Conservation (phyloP, 202 grass and related monocot genomes). For the Carex sylvatica region DNA sequence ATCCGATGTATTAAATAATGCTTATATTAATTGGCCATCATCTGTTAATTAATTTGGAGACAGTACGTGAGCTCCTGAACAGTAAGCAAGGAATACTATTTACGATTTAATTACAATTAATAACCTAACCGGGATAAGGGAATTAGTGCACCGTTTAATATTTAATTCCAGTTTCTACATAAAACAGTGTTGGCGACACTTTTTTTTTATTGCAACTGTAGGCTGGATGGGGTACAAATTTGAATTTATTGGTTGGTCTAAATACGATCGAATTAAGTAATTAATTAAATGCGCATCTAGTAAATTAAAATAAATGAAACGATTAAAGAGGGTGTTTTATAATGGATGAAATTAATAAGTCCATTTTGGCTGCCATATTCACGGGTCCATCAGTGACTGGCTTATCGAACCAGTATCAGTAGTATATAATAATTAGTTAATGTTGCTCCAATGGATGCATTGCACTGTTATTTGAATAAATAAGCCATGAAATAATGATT, state of each 20-base stretch:
- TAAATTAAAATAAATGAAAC: not conserved
- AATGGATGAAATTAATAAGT: not conserved
- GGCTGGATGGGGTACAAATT: no score
- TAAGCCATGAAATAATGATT: no score
- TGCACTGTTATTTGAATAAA: not conserved
- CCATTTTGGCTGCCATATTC: not conserved
- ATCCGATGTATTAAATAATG: not conserved
- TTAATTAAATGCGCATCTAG: not conserved
- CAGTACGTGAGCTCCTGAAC: no score
- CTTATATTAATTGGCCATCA: not conserved
- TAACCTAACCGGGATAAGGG: not conserved
- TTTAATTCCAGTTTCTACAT: not conserved
- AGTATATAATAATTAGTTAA: not conserved
- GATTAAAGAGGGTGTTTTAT: no score
- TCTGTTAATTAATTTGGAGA: not conserved
- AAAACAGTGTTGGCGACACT: no score
- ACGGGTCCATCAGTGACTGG: not conserved
- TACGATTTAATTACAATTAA: no score
- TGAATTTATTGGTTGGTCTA: no score
- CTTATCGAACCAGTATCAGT: not conserved
- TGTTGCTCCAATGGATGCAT: not conserved
- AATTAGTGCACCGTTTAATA: not conserved
- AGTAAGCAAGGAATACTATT: no score
- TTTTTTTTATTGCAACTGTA: no score
- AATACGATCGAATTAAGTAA: no score